Base-by-base conservation (phyloP, 2,329 filamentous ascomycete genomes). In the Colletotrichum aenigma region DNA sequence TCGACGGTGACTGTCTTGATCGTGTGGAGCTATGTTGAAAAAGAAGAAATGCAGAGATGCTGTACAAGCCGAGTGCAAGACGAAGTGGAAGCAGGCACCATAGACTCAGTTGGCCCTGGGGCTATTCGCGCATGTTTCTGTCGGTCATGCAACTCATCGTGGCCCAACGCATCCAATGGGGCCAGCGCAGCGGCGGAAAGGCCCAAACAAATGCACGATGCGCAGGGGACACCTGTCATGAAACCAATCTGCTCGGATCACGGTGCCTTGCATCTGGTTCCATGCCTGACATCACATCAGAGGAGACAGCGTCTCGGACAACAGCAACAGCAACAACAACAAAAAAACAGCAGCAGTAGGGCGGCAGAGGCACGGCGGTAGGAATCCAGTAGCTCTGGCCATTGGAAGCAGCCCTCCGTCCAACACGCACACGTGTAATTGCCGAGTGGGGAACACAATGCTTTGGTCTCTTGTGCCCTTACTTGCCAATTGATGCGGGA, bases 161-260 rank as follows among this genome's bases (percentile, higher is more conserved):
- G 43, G 56, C 28, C 71, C 58, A 64, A 52, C 34, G 43, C 18
- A 60, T 64, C 56, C 28, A 34, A 66, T 48, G 68, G 68, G 48
- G 71, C 36, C 38, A 18, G 56, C 55, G 48, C 8, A 6, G 34
- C 36, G 36, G 73, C 62, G 62, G 62, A 61, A 32, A 75, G 55
- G 65, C 62, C 73, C 58, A 73, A 73, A 73, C 64, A 72, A 75
- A 64, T 24, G 21, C 70, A 38, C 43, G 67, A 73, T 65, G 70
- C 70, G 73, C 64, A 73, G 61, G 61, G 68, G 61, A 66, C n/a
- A 69, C 61, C 61, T 75, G 61, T 36, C 61, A 66, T 66, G 72
- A 75, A 64, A 64, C 71, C 56, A 34, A 55, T 61, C 26, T 58
- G 48, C 38, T 58, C 58, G 21, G 36, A 38, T 67, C 55, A 61